Evolutionary conservation across 306 rosid species (phyloP).

Genomic region (Heteromeles arbutifolia): DNA sequence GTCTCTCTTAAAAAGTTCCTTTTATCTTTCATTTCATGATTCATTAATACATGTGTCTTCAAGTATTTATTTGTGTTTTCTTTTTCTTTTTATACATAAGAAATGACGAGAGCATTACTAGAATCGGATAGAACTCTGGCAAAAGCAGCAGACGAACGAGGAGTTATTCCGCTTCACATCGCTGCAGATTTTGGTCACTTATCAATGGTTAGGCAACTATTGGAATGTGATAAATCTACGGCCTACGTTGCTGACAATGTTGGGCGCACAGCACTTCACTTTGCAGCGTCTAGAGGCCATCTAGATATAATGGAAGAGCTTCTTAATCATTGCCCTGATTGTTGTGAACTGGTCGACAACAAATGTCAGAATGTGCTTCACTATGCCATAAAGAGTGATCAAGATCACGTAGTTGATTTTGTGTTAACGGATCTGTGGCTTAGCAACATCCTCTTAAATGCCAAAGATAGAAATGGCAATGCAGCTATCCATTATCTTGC

Average conservation of each 20-base stretch:
- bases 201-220: neutral
- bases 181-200: neutral
- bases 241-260: neutral
- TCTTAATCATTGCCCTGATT: neutral
- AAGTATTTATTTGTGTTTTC: no score
- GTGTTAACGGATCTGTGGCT: neutral
- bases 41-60: no score
- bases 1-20: no score
- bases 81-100: neutral
- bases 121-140: neutral
- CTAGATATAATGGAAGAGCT: neutral
- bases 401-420: neutral
- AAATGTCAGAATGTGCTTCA: conserved; percentile 5
- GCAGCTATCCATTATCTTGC: neutral
- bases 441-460: neutral
- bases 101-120: neutral
- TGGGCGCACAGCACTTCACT: neutral
- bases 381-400: neutral
- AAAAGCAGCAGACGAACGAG: neutral
- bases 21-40: no score
- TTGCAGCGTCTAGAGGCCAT: neutral
- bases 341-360: neutral
- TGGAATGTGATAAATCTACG: neutral
- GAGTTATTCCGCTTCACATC: neutral
- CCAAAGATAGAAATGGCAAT: neutral